Conservation (phyloP, 768 basidiomycete species). For the Macrocybe gigantea region DNA sequence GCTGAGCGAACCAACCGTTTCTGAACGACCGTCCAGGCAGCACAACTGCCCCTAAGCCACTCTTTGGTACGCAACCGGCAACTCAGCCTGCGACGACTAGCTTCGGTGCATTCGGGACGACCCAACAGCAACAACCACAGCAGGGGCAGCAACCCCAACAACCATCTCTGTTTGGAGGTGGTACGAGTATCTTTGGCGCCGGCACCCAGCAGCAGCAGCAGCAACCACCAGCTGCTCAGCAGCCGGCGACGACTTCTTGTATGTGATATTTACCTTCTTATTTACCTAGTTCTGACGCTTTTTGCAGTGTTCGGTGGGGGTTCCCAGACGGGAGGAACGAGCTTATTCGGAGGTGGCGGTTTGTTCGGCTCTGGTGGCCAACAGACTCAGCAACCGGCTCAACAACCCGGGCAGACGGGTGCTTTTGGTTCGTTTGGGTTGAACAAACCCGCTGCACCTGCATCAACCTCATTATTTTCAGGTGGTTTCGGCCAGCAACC, state of each 20-base stretch:
- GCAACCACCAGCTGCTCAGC: constrained; percentile 20
- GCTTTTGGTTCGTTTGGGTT: constrained; percentile 35
- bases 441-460: constrained; percentile 31
- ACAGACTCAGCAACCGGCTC: constrained; percentile 32
- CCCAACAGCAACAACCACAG: constrained; percentile 26
- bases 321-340: constrained; percentile 14
- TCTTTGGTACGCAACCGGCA: constrained; percentile 37
- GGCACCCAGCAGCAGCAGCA: constrained; percentile 25
- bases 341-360: constrained; percentile 29
- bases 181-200: constrained; percentile 28
- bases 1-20: neutral
- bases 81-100: constrained; percentile 32
- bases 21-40: constrained; percentile 4
- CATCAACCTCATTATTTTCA: constrained; percentile 30
- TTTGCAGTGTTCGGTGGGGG: constrained; percentile 30
- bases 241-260: constrained; percentile 31
- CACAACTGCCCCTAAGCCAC: constrained; percentile 19
- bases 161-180: constrained; percentile 21
- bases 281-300: neutral
- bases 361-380: constrained; percentile 24
- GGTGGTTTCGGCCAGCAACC: constrained; percentile 36
- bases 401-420: constrained; percentile 26
- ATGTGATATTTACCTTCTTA: constrained; percentile 8
- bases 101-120: constrained; percentile 32
- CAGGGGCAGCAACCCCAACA: constrained; percentile 28